Percentiles rank a stretch among this genome's conserved stretches.
phyloP scores from a whole-genome alignment of 2,329 filamentous ascomycete genomes.

The Bimuria novae-zelandiae region DNA sequence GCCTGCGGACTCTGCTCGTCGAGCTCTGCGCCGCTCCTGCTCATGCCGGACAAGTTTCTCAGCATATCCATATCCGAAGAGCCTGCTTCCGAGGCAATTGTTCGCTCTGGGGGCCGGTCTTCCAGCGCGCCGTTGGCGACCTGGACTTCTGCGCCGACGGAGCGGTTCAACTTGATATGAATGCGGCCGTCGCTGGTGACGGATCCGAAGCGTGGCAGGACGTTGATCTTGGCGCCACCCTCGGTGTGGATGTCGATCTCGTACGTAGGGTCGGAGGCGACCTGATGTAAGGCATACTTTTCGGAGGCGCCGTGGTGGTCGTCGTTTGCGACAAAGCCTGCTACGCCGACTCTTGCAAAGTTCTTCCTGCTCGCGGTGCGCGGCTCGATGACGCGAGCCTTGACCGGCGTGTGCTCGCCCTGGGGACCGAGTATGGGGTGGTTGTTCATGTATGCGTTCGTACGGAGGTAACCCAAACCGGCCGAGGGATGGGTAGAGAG shows the following conservation, averaged over 20 bases:
- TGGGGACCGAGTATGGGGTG: constrained; percentile 67
- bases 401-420: constrained; percentile 54
- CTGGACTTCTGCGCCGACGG: constrained; percentile 25
- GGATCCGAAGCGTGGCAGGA: constrained; percentile 51
- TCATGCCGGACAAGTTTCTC: constrained; percentile 6
- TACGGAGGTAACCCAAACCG: constrained; percentile 65
- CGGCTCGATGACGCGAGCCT: constrained; percentile 61
- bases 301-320: constrained; percentile 37
- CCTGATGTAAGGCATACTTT: neutral
- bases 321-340: constrained; percentile 50
- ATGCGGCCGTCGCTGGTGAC: constrained; percentile 39
- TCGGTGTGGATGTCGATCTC: constrained; percentile 46
- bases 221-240: constrained; percentile 60
- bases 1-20: constrained; percentile 28
- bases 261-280: constrained; percentile 27
- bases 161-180: constrained; percentile 30
- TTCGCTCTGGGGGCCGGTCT: constrained; percentile 27
- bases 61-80: constrained; percentile 14
- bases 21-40: constrained; percentile 22
- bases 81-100: constrained; percentile 7
- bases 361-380: constrained; percentile 15
- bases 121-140: constrained; percentile 33
- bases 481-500: constrained; percentile 68
- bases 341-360: constrained; percentile 50
- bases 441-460: constrained; percentile 60